phyloP scores from a whole-genome alignment of 371 early-diverging fungal species.

The Mycotypha africana region DNA sequence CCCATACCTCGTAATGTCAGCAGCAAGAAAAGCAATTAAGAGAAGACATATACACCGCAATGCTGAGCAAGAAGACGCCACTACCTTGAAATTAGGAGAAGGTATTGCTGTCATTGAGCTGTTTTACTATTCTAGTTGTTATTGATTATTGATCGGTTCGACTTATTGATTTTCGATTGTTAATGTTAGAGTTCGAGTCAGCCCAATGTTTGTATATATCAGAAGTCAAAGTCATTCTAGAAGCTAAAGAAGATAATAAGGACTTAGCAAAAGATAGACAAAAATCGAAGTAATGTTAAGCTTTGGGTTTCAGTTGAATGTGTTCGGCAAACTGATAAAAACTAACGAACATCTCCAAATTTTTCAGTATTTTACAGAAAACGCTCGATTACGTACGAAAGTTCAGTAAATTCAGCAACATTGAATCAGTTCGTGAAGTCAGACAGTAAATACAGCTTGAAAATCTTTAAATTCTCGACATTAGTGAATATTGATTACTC shows the following conservation, averaged over 20 bases:
- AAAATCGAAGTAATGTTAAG: conserved; percentile 41
- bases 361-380: conserved; percentile 71
- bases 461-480: no score
- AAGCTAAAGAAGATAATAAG: conserved; percentile 55
- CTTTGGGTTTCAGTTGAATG: no score
- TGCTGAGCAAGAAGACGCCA: conserved; percentile 69
- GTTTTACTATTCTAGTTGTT: background rate
- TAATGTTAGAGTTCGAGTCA: conserved; percentile 72
- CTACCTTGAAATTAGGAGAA: conserved; percentile 66
- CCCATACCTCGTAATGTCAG: no score
- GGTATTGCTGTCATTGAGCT: conserved; percentile 47
- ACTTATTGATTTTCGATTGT: no score
- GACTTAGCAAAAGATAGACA: conserved; percentile 29
- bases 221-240: conserved; percentile 77
- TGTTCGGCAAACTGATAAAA: no score
- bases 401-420: conserved; percentile 79
- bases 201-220: conserved; percentile 84
- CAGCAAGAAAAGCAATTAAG: no score
- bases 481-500: no score
- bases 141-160: no score
- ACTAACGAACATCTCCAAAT: no score
- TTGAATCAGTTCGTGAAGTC: conserved; percentile 81
- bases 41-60: conserved; percentile 54
- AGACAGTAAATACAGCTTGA: conserved; percentile 52
- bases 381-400: conserved; percentile 75